These are phyloP conservation scores for Populus davidiana DNA, from an alignment of 345 rosid genomes.

Conservation along the genomic window DNA sequence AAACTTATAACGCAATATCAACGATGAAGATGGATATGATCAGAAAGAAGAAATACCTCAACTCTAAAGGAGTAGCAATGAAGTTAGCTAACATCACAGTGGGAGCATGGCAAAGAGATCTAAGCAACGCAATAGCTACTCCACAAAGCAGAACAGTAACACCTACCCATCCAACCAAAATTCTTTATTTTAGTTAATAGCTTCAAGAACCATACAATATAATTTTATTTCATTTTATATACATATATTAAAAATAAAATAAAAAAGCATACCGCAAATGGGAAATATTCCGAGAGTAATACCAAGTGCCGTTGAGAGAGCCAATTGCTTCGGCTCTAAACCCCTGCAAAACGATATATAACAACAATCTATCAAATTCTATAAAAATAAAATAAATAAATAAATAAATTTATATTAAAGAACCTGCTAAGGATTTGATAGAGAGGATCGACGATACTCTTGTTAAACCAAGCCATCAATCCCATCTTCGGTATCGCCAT, in stretches of 20 bases:
- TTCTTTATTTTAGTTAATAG: not conserved
- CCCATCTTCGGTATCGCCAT: conserved; percentile 39
- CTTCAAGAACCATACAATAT: not conserved
- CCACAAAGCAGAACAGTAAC: conserved; percentile 85
- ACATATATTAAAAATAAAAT: too few relatives aligned
- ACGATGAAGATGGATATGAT: not conserved
- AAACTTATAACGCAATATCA: not conserved
- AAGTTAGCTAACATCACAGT: conserved; percentile 81
- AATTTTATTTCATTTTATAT: not conserved
- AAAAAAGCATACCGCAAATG: conserved; percentile 57
- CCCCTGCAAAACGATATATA: conserved; percentile 40
- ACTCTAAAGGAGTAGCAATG: conserved; percentile 79
- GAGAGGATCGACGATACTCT: conserved; percentile 68
- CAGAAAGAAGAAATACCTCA: conserved; percentile 47
- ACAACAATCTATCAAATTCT: not conserved
- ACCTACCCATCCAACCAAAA: conserved; percentile 36
- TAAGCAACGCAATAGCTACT: conserved; percentile 68
- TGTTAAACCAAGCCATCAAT: conserved; percentile 45
- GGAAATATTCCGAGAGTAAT: conserved; percentile 80
- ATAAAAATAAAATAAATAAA: not conserved
- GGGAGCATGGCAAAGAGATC: conserved; percentile 78
- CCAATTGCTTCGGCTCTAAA: conserved; percentile 84
- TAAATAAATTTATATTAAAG: not conserved
- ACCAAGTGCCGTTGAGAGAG: conserved; percentile 89
- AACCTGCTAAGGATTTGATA: conserved; percentile 71